Conservation (phyloP, 2,329 filamentous ascomycete species). For the Parascedosporium putredinis region DNA sequence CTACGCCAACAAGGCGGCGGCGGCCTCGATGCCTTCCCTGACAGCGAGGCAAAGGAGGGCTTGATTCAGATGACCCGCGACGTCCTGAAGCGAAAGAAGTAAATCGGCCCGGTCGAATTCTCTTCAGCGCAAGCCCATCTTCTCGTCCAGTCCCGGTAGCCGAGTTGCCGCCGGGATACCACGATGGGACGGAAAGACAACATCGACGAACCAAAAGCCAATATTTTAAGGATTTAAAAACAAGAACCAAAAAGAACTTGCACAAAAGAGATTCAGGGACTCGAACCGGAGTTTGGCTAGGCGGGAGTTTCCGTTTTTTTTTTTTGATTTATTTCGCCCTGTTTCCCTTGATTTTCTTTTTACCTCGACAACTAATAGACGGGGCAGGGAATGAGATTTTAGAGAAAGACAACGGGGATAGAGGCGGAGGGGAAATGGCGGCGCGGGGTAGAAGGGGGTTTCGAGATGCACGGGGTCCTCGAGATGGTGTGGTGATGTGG, state of each 20-base stretch:
- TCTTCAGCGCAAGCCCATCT: too few species aligned
- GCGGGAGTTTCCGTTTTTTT: too few species aligned
- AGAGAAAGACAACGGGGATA: background rate
- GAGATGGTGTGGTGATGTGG: too few species aligned
- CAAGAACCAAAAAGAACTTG: background rate
- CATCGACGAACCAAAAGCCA: too few species aligned
- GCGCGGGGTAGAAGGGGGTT: too few species aligned
- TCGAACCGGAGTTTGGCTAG: background rate
- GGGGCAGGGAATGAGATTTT: background rate
- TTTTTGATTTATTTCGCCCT: too few species aligned
- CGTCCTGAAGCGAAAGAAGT: constrained; percentile 82
- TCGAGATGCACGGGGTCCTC: too few species aligned
- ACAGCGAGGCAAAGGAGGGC: constrained; percentile 89
- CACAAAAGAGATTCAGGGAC: background rate
- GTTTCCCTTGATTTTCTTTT: too few species aligned
- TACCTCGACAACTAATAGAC: background rate
- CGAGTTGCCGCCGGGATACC: too few species aligned
- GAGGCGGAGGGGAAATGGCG: background rate
- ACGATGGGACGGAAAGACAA: background rate
- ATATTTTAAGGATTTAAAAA: too few species aligned
- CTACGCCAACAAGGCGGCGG: constrained; percentile 79
- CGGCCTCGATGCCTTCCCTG: constrained; percentile 73
- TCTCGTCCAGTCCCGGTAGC: too few species aligned
- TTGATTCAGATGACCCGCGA: constrained; percentile 90
- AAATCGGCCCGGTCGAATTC: too few species aligned